Evolutionary conservation across 495 filamentous ascomycete genomes (phyloP).

Genomic region (Penicillium malachiteum): DNA sequence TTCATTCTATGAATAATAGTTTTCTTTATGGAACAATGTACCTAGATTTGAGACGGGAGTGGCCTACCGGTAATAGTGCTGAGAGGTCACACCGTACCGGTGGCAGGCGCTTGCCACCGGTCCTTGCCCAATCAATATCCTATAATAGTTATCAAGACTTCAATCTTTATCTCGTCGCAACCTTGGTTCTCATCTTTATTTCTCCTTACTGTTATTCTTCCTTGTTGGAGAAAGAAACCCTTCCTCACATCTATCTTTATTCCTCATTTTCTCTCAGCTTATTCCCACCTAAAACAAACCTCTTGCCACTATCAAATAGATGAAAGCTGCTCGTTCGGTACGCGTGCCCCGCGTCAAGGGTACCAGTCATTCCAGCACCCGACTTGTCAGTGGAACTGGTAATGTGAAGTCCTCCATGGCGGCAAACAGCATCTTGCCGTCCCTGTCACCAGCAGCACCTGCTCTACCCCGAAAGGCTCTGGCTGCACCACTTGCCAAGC

Average conservation of each 20-base stretch:
- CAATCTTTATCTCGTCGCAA: slow-evolving; percentile 3
- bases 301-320: slow-evolving; percentile 5
- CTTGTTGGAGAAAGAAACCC: neutral
- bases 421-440: slow-evolving; percentile 26
- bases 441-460: slow-evolving; percentile 12
- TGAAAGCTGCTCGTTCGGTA: slow-evolving; percentile 36
- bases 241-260: neutral
- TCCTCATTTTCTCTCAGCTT: neutral
- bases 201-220: neutral
- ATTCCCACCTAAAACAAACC: neutral
- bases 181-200: slow-evolving; percentile 5
- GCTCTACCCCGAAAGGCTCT: slow-evolving; percentile 21
- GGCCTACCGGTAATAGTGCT: neutral
- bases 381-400: slow-evolving; percentile 41
- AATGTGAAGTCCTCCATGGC: slow-evolving; percentile 39
- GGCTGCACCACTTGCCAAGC: slow-evolving; percentile 60
- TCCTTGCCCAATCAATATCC: slow-evolving; percentile 2
- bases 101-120: slow-evolving; percentile 28
- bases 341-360: slow-evolving; percentile 26
- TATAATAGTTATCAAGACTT: slow-evolving; percentile 11
- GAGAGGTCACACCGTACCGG: slow-evolving; percentile 23
- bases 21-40: neutral
- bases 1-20: slow-evolving; percentile 12
- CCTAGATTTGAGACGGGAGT: neutral
- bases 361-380: slow-evolving; percentile 13